These are phyloP conservation scores for Stipa capillata DNA, from an alignment of 176 grass and related monocot species.

Conservation along the genomic window DNA sequence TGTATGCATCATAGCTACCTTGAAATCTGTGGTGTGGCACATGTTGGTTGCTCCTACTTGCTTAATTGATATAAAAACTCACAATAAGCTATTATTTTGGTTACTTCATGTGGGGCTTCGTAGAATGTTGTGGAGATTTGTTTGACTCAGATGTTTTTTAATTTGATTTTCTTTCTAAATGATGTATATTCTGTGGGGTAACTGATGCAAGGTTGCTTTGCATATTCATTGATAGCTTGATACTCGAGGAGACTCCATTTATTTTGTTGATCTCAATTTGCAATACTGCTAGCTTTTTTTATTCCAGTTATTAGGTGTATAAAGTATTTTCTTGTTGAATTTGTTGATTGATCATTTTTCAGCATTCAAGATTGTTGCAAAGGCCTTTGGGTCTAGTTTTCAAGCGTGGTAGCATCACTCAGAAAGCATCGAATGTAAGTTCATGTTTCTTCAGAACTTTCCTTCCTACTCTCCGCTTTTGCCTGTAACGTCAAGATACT, in stretches of 20 bases:
- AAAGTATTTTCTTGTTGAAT: no score
- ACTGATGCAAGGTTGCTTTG: no score
- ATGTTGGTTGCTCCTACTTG: no score
- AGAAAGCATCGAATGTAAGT: conserved; percentile 85
- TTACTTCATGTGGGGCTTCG: not conserved
- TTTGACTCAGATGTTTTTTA: not conserved
- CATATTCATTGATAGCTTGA: not conserved
- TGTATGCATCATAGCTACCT: not conserved
- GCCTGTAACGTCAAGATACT: not conserved
- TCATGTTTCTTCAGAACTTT: not conserved
- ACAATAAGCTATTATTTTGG: not conserved
- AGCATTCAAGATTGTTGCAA: conserved; percentile 84
- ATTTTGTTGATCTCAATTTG: conserved; percentile 12
- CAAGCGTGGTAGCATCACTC: conserved; percentile 79
- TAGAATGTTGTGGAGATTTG: not conserved
- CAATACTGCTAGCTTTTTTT: not conserved
- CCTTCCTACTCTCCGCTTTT: not conserved
- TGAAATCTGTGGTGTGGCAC: no score
- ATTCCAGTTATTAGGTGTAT: no score
- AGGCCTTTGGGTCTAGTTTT: conserved; percentile 78
- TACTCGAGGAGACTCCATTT: not conserved
- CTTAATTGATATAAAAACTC: not conserved
- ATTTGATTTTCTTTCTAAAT: not conserved
- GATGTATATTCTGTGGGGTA: not conserved
- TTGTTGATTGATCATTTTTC: no score